Percentiles rank a stretch among this genome's conserved stretches.
Conservation (phyloP, 495 filamentous ascomycete species). For the Pseudomonodictys pantanalensis region DNA sequence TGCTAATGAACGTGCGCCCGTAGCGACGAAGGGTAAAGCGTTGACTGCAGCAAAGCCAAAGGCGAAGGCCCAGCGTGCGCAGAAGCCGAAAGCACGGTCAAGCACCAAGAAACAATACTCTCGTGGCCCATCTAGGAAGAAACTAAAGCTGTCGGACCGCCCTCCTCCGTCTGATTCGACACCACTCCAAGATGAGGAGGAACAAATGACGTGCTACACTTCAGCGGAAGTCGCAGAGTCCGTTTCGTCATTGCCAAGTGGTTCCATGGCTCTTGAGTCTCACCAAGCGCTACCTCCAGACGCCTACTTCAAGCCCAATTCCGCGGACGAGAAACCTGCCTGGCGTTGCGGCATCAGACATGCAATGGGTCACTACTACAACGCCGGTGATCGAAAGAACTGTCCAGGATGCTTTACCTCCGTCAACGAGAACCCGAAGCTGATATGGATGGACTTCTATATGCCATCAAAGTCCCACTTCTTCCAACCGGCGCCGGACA, state of each 20-base stretch:
- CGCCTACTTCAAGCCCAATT: conserved; percentile 6
- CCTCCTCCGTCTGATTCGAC: too few species aligned
- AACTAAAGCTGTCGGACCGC: too few species aligned
- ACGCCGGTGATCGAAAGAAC: conserved; percentile 13
- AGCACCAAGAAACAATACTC: too few species aligned
- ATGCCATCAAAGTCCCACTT: conserved; percentile 2
- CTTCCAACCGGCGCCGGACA: conserved; percentile 1
- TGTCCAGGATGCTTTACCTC: conserved; percentile 14
- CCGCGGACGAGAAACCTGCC: background rate
- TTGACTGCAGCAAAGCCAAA: too few species aligned
- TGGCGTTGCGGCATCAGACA: conserved; percentile 25
- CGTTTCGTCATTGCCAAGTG: conserved; percentile 2
- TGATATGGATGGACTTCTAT: conserved; percentile 16
- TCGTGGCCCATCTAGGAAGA: too few species aligned
- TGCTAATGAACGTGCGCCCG: too few species aligned
- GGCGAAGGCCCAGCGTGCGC: too few species aligned
- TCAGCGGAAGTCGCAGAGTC: background rate
- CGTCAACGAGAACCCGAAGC: background rate
- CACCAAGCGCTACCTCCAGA: conserved; percentile 4
- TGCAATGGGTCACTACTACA: conserved; percentile 17
- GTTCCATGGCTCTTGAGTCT: conserved; percentile 7
- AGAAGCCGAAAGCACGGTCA: too few species aligned
- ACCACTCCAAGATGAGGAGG: too few species aligned
- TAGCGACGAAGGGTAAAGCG: too few species aligned
- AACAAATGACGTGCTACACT: too few species aligned